These are phyloP conservation scores for Pyrrhoderma noxium DNA, from an alignment of 1,284 basidiomycete species.

Conservation along the genomic window DNA sequence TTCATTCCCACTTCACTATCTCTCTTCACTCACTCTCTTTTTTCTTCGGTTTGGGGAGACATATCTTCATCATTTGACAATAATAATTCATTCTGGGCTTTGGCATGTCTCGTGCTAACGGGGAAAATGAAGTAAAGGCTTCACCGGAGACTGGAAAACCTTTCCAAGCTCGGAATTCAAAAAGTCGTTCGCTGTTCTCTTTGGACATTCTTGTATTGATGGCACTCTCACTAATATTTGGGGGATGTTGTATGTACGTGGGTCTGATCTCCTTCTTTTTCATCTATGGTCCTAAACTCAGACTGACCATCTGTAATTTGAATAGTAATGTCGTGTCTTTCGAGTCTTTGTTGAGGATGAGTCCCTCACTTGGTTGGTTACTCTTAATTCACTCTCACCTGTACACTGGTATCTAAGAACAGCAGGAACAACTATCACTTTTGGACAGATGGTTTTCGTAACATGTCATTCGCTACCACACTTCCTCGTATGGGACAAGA, in stretches of 20 bases:
- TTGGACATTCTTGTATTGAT: slow-evolving; percentile 24
- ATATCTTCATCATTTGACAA: no score
- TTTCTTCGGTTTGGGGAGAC: no score
- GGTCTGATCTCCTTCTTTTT: not conserved
- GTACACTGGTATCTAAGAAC: slow-evolving; percentile 4
- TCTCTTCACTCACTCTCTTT: no score
- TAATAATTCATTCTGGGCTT: no score
- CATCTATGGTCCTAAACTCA: not conserved
- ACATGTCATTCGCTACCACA: slow-evolving; percentile 50
- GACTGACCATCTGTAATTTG: not conserved
- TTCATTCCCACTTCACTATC: no score
- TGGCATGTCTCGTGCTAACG: no score
- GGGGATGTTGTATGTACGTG: slow-evolving; percentile 75
- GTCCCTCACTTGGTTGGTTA: slow-evolving; percentile 58
- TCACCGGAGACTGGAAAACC: no score
- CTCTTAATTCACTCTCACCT: not conserved
- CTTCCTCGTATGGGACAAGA: slow-evolving; percentile 37
- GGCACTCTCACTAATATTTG: slow-evolving; percentile 54
- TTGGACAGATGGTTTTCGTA: slow-evolving; percentile 79
- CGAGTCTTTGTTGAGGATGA: slow-evolving; percentile 62
- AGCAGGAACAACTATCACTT: slow-evolving; percentile 76
- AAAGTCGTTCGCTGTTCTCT: no score
- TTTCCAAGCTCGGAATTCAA: no score
- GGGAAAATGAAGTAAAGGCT: no score
- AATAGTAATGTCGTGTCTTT: slow-evolving; percentile 63